These are phyloP conservation scores for Yarrowia alimentaria DNA, from an alignment of 805 yeast genomes.

Conservation along the genomic window DNA sequence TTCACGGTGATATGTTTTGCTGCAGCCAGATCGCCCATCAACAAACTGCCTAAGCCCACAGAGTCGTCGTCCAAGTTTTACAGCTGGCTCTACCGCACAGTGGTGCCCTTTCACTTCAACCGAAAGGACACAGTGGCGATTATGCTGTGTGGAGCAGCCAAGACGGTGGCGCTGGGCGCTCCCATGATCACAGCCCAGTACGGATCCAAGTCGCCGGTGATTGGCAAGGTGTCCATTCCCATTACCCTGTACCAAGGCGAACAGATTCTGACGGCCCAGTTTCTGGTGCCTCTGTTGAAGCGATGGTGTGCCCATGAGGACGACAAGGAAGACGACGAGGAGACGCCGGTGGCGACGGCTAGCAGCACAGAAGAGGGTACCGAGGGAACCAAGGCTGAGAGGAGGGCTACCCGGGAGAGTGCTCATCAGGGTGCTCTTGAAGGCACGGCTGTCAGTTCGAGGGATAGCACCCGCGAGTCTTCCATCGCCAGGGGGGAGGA, in stretches of 20 bases:
- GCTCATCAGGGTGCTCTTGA: too few relatives aligned
- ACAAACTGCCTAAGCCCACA: conserved; percentile 44
- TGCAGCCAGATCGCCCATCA: conserved; percentile 47
- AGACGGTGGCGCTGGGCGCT: conserved; percentile 89
- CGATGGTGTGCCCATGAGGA: conserved; percentile 53
- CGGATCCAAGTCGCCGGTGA: conserved; percentile 53
- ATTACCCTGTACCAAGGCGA: conserved; percentile 83
- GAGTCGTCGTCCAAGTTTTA: conserved; percentile 49
- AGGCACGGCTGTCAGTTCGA: too few relatives aligned
- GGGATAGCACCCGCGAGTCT: too few relatives aligned
- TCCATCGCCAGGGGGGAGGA: too few relatives aligned
- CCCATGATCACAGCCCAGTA: conserved; percentile 76
- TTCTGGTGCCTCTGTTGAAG: conserved; percentile 63
- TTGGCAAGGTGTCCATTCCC: conserved; percentile 72
- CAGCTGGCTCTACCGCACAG: conserved; percentile 42
- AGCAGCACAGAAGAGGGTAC: conserved; percentile 3
- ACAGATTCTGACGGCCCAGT: conserved; percentile 79
- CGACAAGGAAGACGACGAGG: not conserved
- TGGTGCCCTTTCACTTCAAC: conserved; percentile 67
- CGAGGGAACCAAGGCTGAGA: conserved; percentile 4
- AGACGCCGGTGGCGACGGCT: not conserved
- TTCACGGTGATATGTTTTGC: conserved; percentile 65
- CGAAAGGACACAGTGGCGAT: conserved; percentile 72
- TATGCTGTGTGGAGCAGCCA: conserved; percentile 88
- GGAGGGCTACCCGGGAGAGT: conserved; percentile 1